phyloP scores from a whole-genome alignment of 495 filamentous ascomycete genomes.

The Jackrogersella minutella region DNA sequence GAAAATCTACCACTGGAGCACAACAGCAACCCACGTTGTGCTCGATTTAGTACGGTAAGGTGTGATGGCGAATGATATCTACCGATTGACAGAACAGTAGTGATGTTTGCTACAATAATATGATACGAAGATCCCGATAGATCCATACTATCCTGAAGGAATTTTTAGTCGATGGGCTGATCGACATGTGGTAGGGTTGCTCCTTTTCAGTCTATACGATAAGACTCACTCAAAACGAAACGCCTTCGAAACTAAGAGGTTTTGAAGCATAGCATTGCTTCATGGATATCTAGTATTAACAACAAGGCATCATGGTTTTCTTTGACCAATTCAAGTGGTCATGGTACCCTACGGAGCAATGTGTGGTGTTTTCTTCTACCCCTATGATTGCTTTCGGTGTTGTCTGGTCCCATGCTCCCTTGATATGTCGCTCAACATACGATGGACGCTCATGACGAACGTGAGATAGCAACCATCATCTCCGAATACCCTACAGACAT shows the following conservation, averaged over 20 bases:
- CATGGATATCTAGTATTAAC: neutral
- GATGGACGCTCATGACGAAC: neutral
- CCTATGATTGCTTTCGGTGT: neutral
- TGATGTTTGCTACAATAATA: neutral
- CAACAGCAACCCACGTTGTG: slow-evolving; percentile 11
- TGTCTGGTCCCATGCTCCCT: neutral
- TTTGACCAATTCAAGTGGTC: neutral
- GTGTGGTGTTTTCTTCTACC: neutral
- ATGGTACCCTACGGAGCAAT: neutral
- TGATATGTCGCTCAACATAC: too few relatives aligned
- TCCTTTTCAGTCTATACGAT: neutral
- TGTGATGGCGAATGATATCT: slow-evolving; percentile 10
- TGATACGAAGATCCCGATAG: slow-evolving; percentile 14
- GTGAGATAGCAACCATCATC: neutral
- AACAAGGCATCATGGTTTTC: neutral
- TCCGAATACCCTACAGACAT: neutral
- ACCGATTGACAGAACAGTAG: slow-evolving; percentile 10
- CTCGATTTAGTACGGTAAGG: neutral
- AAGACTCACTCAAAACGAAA: neutral
- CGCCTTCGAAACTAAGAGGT: neutral
- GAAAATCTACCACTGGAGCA: neutral
- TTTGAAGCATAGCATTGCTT: neutral
- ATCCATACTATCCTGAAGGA: neutral
- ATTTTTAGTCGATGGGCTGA: neutral
- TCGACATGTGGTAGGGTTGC: neutral